These are phyloP conservation scores for Suillus variegatus DNA, from an alignment of 768 basidiomycete species.

Conservation along the genomic window DNA sequence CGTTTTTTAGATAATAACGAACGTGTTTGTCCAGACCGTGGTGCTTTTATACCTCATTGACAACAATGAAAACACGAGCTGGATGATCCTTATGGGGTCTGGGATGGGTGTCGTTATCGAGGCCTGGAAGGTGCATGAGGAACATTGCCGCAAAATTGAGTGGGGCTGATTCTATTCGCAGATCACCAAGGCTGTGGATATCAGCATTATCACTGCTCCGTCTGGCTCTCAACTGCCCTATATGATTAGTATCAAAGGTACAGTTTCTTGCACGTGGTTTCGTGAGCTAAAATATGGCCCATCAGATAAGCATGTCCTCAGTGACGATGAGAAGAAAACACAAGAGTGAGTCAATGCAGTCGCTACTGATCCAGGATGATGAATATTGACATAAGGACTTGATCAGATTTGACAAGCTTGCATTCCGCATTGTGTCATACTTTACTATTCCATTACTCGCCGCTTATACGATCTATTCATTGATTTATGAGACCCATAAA, in stretches of 20 bases:
- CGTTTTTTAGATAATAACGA: slow-evolving; percentile 69
- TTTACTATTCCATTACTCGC: slow-evolving; percentile 81
- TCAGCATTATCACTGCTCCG: slow-evolving; percentile 62
- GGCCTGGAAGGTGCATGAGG: slow-evolving; percentile 81
- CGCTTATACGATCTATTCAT: slow-evolving; percentile 77
- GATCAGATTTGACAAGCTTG: slow-evolving; percentile 81
- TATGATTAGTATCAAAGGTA: slow-evolving; percentile 79
- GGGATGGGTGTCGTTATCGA: slow-evolving; percentile 83
- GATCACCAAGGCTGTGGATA: slow-evolving; percentile 91
- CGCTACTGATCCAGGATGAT: slow-evolving; percentile 20
- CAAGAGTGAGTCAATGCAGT: slow-evolving; percentile 71
- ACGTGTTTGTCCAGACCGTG: slow-evolving; percentile 90
- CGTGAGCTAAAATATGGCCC: slow-evolving; percentile 12
- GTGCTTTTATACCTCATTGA: slow-evolving; percentile 93
- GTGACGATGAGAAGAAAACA: slow-evolving; percentile 96
- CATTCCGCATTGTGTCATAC: slow-evolving; percentile 94
- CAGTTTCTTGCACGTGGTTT: slow-evolving; percentile 23
- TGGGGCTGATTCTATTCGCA: slow-evolving; percentile 28
- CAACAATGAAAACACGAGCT: slow-evolving; percentile 93
- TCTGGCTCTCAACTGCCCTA: slow-evolving; percentile 76
- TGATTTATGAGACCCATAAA: slow-evolving; percentile 80
- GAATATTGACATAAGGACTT: slow-evolving; percentile 12
- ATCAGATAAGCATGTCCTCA: slow-evolving; percentile 91
- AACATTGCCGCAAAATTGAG: slow-evolving; percentile 7
- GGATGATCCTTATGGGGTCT: slow-evolving; percentile 94